phyloP scores from a whole-genome alignment of 2,329 filamentous ascomycete species.

The Aspergillus costaricaensis region DNA sequence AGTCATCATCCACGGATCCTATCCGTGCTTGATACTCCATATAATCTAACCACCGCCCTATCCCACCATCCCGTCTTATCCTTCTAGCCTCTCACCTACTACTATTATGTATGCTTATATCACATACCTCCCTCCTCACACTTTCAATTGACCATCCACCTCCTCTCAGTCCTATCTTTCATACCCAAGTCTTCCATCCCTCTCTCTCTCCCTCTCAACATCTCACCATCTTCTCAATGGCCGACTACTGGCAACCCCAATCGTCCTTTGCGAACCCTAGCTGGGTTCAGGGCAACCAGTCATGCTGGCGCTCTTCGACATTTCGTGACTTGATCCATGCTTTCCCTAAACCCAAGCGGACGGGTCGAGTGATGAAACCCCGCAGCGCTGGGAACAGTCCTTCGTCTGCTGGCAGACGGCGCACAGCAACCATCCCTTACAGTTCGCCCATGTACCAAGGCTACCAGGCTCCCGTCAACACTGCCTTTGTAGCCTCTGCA shows the following conservation, averaged over 20 bases:
- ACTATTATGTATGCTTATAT: constrained; percentile 17
- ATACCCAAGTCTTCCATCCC: not conserved
- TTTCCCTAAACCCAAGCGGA: constrained; percentile 54
- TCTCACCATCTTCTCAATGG: constrained; percentile 30
- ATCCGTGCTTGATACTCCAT: constrained; percentile 20
- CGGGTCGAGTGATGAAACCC: constrained; percentile 60
- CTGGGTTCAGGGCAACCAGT: constrained; percentile 28
- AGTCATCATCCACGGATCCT: constrained; percentile 24
- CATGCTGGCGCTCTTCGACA: constrained; percentile 24
- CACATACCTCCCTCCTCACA: constrained; percentile 3
- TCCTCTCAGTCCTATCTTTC: constrained; percentile 5
- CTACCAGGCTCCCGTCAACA: constrained; percentile 50
- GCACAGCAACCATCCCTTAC: constrained; percentile 54
- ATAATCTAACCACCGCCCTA: constrained; percentile 17
- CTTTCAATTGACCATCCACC: constrained; percentile 15
- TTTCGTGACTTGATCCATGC: constrained; percentile 49
- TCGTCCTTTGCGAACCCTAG: constrained; percentile 29
- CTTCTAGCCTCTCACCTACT: constrained; percentile 1
- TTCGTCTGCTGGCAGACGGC: constrained; percentile 50
- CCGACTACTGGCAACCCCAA: constrained; percentile 32
- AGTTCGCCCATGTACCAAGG: constrained; percentile 47
- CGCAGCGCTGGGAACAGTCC: constrained; percentile 71
- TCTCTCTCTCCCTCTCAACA: not conserved
- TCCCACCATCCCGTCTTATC: constrained; percentile 1
- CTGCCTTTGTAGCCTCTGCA: constrained; percentile 41